Percentiles rank a stretch among this genome's conserved stretches.
Conservation (phyloP, 179 eudicot genomes). For the Spinacia oleracea region DNA sequence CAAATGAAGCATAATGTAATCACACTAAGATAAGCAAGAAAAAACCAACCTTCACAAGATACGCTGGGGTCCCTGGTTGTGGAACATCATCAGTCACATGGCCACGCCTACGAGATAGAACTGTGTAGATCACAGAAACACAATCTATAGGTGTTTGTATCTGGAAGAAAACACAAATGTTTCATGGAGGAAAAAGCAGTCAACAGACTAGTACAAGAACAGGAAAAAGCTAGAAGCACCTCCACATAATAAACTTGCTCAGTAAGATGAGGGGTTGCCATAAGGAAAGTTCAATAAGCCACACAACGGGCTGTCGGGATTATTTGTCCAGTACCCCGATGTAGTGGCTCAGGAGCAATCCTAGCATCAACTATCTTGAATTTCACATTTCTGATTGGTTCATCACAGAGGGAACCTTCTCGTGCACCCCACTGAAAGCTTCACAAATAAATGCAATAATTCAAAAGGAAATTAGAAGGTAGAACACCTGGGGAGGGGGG, state of each 20-base stretch:
- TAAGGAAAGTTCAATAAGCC: slow-evolving; percentile 92
- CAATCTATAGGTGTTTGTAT: slow-evolving; percentile 99
- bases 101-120: slow-evolving; percentile 94
- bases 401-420: too few species aligned
- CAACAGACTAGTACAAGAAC: not conserved
- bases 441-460: too few species aligned
- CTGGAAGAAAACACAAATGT: slow-evolving; percentile 46
- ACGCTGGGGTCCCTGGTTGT: slow-evolving; percentile 98
- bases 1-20: not conserved
- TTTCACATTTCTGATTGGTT: too few species aligned
- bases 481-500: too few species aligned
- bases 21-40: not conserved
- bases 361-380: too few species aligned
- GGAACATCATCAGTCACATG: slow-evolving; percentile 98
- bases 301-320: slow-evolving; percentile 99
- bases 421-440: too few species aligned
- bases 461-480: too few species aligned
- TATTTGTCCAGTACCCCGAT: slow-evolving; percentile 94
- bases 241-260: slow-evolving; percentile 96
- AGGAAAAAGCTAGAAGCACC: slow-evolving; percentile 42
- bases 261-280: slow-evolving; percentile 99
- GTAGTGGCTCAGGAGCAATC: too few species aligned
- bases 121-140: slow-evolving; percentile 94
- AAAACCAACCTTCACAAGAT: slow-evolving; percentile 78
- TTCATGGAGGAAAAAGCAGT: not conserved